A percentile compares a stretch with the other conserved stretches of the same genome.
phyloP scores from a whole-genome alignment of 2,329 filamentous ascomycete species.

The Stromatinia cepivora region DNA sequence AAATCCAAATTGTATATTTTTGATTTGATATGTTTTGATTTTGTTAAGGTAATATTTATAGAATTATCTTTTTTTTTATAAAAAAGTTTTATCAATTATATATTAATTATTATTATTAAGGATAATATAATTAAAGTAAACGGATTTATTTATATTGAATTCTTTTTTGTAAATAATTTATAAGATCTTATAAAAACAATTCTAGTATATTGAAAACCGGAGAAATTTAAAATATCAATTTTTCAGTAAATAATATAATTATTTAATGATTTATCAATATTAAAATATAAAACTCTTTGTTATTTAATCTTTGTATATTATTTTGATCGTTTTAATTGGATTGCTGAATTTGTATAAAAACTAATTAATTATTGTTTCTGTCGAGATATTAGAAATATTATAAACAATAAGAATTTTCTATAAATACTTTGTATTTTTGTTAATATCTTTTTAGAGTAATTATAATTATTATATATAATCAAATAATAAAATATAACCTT shows the following conservation, averaged over 20 bases:
- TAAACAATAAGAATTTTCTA: background rate
- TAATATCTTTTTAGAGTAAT: too few species aligned
- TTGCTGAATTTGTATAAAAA: background rate
- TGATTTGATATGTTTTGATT: too few species aligned
- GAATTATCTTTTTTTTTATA: constrained; percentile 30
- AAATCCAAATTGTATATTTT: constrained; percentile 29
- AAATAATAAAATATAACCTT: background rate
- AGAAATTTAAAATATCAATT: constrained; percentile 29
- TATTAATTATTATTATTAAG: constrained; percentile 27
- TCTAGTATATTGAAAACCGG: constrained; percentile 27
- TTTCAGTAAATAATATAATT: constrained; percentile 26
- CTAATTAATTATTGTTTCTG: background rate
- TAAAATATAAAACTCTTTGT: background rate
- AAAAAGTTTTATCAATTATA: constrained; percentile 31
- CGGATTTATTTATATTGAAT: constrained; percentile 25
- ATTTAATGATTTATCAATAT: background rate
- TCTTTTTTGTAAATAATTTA: constrained; percentile 29
- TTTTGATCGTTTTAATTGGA: background rate
- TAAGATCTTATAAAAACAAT: constrained; percentile 21
- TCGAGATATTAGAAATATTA: background rate
- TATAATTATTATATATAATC: background rate
- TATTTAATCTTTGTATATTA: background rate
- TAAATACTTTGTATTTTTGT: background rate
- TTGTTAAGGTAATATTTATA: too few species aligned
- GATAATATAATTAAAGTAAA: constrained; percentile 28